phyloP scores from a whole-genome alignment of 441 rosid species.

The Erodium texanum region DNA sequence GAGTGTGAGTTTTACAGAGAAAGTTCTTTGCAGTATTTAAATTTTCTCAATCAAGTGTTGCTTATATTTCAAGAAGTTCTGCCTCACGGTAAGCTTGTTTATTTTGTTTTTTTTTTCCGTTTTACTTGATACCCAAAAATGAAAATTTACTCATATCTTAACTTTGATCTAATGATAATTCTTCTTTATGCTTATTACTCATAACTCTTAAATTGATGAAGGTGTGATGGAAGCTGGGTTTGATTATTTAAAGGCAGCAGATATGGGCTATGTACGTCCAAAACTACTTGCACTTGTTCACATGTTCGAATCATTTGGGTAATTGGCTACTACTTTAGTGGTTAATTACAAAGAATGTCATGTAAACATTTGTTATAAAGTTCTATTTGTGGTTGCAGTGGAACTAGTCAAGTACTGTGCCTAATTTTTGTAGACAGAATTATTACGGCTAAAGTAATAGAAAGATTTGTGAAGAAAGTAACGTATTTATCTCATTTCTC shows the following conservation, averaged over 20 bases:
- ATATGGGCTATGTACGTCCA: conserved; percentile 55
- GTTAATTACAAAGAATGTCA: not conserved
- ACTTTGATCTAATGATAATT: not conserved
- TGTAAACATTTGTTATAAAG: not conserved
- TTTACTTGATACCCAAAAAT: not conserved
- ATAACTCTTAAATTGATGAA: conserved; percentile 13
- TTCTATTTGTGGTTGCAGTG: conserved; percentile 37
- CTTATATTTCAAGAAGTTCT: conserved; percentile 32
- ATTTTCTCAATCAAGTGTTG: conserved; percentile 55
- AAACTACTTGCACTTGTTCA: conserved; percentile 70
- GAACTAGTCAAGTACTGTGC: conserved; percentile 39
- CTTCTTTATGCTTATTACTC: not conserved
- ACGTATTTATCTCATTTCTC: conserved; percentile 39
- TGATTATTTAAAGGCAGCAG: conserved; percentile 39
- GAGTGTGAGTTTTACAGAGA: conserved; percentile 44
- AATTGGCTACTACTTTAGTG: conserved; percentile 21
- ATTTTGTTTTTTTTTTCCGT: not conserved
- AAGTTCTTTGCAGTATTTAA: conserved; percentile 33
- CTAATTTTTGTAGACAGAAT: conserved; percentile 76
- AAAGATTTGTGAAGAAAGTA: conserved; percentile 62
- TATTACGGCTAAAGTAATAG: conserved; percentile 63
- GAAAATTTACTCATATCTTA: not conserved
- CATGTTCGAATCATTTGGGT: conserved; percentile 65
- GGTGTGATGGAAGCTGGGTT: conserved; percentile 27
- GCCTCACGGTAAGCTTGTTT: conserved; percentile 41